These are phyloP conservation scores for Thamnidium elegans DNA, from an alignment of 192 early-diverging fungal species.

Conservation along the genomic window DNA sequence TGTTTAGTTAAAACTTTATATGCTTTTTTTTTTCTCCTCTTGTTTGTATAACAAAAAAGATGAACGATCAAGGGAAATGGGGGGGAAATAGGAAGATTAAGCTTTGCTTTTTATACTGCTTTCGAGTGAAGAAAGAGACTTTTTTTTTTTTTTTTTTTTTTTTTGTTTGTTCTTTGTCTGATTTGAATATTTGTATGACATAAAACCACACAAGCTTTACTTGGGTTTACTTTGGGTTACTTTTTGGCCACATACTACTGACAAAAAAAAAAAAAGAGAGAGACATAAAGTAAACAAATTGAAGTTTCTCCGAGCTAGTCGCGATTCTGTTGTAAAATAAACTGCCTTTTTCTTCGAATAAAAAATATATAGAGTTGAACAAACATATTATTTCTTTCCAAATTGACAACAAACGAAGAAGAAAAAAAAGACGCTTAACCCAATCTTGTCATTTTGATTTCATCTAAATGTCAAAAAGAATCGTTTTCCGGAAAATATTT, in stretches of 20 bases:
- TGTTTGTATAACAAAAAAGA: constrained; percentile 9
- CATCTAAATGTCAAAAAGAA: too few relatives aligned
- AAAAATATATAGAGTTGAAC: background rate
- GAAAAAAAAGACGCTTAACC: too few relatives aligned
- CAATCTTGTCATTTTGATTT: too few relatives aligned
- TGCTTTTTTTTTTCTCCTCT: constrained; percentile 4
- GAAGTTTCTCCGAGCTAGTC: constrained; percentile 17
- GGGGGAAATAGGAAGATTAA: constrained; percentile 16
- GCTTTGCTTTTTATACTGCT: background rate
- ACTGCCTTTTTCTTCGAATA: background rate
- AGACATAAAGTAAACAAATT: background rate
- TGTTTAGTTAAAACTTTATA: background rate
- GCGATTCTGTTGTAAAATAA: constrained; percentile 11
- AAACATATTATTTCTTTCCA: too few relatives aligned
- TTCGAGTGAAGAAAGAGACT: background rate
- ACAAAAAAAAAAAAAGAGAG: too few relatives aligned
- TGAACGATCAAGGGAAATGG: constrained; percentile 1
- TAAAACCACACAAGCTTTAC: too few relatives aligned
- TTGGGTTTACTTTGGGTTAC: too few relatives aligned
- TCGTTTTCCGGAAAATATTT: too few relatives aligned
- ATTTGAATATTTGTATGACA: too few relatives aligned
- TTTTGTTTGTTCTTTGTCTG: background rate
- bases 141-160: background rate
- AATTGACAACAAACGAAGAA: too few relatives aligned
- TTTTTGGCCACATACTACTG: too few relatives aligned